phyloP scores from a whole-genome alignment of 495 filamentous ascomycete species.

The Talaromyces ruber region DNA sequence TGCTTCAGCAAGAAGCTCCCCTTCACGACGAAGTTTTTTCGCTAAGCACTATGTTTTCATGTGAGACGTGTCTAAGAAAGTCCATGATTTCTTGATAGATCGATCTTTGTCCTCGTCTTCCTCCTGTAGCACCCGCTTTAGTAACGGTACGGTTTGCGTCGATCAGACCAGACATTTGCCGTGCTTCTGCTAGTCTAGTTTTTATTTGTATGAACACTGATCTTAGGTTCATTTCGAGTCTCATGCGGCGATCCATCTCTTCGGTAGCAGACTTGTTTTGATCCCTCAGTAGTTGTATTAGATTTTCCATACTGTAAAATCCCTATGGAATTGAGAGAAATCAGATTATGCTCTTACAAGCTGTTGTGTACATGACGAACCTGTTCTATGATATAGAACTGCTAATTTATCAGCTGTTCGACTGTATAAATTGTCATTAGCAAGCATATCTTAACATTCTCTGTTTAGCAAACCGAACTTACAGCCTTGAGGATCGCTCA shows the following conservation, averaged over 20 bases:
- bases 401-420: background rate
- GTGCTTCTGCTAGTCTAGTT: background rate
- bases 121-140: background rate
- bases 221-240: background rate
- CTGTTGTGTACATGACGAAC: background rate
- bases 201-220: background rate
- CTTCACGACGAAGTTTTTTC: background rate
- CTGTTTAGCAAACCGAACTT: background rate
- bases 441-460: background rate
- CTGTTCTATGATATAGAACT: background rate
- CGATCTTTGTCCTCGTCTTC: background rate
- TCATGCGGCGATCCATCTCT: background rate
- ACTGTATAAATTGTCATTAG: no score
- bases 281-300: background rate
- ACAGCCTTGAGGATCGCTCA: background rate
- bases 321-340: background rate
- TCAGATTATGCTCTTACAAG: no score
- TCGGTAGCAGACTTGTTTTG: background rate
- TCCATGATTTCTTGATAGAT: background rate
- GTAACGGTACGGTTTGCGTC: background rate
- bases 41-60: background rate
- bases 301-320: no score
- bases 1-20: background rate
- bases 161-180: background rate
- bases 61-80: constrained; percentile 1